Conservation (phyloP, 192 early-diverging fungal species). For the Coemansia sp. region DNA sequence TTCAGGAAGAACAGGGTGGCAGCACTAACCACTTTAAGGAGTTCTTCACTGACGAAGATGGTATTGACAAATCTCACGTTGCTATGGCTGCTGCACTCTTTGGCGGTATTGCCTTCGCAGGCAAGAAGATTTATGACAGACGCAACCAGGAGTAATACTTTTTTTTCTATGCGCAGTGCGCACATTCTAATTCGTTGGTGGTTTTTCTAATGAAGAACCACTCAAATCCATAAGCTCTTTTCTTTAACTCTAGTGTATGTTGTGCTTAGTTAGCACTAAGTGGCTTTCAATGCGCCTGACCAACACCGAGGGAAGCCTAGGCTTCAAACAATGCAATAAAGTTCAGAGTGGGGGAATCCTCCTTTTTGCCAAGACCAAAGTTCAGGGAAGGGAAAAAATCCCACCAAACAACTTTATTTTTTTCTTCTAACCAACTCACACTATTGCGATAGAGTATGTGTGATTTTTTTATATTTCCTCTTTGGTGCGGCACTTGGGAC, state of each 20-base stretch:
- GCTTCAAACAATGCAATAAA: background rate
- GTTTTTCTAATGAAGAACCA: background rate
- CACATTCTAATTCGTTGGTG: background rate
- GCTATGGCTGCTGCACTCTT: slow-evolving; percentile 17
- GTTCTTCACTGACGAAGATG: slow-evolving; percentile 32
- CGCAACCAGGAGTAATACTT: slow-evolving; percentile 17
- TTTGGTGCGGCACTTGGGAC: slow-evolving; percentile 41
- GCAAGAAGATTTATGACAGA: slow-evolving; percentile 31
- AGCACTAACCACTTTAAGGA: slow-evolving; percentile 13
- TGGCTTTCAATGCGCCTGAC: background rate
- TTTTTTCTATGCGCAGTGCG: background rate
- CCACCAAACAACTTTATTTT: background rate
- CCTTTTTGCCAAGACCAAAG: background rate
- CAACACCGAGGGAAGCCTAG: background rate
- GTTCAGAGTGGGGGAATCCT: background rate
- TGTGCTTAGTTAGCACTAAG: background rate
- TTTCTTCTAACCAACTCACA: background rate
- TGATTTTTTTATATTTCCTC: slow-evolving; percentile 38
- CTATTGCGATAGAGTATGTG: slow-evolving; percentile 34
- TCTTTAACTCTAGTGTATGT: no score
- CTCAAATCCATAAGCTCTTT: no score
- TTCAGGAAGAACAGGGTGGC: slow-evolving; percentile 7
- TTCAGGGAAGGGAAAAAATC: background rate
- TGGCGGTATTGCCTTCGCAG: slow-evolving; percentile 13
- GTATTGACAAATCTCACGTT: slow-evolving; percentile 28